Conservation (phyloP, 1,284 basidiomycete species). For the Trichosporon sp. region DNA sequence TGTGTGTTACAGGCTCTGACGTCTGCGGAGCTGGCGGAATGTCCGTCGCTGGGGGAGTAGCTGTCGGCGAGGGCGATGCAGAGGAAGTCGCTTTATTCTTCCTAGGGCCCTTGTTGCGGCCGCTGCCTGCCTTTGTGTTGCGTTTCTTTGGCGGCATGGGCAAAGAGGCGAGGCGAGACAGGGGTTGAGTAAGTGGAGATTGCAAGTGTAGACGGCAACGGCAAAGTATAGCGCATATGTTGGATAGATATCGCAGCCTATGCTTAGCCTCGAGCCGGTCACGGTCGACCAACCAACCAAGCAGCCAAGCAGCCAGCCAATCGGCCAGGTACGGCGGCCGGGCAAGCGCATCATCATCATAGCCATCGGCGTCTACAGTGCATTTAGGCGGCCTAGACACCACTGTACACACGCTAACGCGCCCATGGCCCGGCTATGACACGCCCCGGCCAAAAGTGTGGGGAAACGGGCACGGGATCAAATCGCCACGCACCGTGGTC, state of each 20-base stretch:
- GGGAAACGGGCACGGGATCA: not conserved
- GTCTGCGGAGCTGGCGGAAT: not conserved
- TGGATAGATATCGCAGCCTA: not conserved
- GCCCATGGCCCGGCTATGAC: not conserved
- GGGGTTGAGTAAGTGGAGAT: no score
- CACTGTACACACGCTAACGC: no score
- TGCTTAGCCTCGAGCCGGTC: no score
- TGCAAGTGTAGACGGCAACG: not conserved
- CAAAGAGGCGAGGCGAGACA: not conserved
- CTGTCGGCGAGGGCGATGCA: not conserved
- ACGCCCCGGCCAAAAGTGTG: constrained; percentile 2
- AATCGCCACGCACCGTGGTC: not conserved
- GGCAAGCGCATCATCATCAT: no score
- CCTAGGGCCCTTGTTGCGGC: not conserved
- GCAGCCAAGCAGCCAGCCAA: no score
- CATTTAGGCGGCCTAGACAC: no score
- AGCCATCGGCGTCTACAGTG: no score
- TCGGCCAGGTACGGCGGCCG: not conserved
- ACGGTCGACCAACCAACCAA: no score
- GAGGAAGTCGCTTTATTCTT: not conserved
- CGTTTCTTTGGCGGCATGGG: not conserved
- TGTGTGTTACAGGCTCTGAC: not conserved
- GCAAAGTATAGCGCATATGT: no score
- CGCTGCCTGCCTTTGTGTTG: not conserved
- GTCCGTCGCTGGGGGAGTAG: not conserved